Percentiles rank a stretch among this genome's conserved stretches.
These are phyloP conservation scores for Angomonas deanei DNA, from an alignment of 208 protist genomes.

Conservation along the genomic window DNA sequence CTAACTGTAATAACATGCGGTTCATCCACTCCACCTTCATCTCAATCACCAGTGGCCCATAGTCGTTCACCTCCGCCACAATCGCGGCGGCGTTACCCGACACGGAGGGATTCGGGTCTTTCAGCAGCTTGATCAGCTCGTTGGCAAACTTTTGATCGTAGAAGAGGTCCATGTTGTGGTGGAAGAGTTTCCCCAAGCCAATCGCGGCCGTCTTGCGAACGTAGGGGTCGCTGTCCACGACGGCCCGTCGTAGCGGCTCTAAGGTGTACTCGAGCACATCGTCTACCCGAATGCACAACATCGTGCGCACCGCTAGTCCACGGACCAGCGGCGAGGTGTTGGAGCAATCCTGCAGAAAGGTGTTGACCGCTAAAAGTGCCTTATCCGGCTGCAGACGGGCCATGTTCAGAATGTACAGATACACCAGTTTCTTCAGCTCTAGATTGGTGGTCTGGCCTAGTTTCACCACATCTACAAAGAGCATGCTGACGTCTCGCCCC, in stretches of 20 bases:
- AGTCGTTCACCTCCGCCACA: conserved; percentile 91
- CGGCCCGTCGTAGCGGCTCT: conserved; percentile 93
- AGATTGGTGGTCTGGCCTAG: conserved; percentile 97
- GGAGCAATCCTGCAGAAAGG: conserved; percentile 95
- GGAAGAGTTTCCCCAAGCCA: conserved; percentile 98
- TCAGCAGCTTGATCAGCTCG: conserved; percentile 89
- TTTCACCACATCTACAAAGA: conserved; percentile 97
- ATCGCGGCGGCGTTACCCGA: conserved; percentile 98
- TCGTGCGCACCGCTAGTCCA: conserved; percentile 98
- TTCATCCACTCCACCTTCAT: conserved; percentile 84
- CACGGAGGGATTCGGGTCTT: conserved; percentile 96
- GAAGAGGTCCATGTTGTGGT: conserved; percentile 95
- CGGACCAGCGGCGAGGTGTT: conserved; percentile 96
- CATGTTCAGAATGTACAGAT: conserved; percentile 99
- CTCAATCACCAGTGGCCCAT: conserved; percentile 25
- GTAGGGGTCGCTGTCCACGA: conserved; percentile 96
- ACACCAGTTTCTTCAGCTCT: conserved; percentile 99
- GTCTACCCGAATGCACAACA: conserved; percentile 99
- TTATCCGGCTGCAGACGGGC: conserved; percentile 98
- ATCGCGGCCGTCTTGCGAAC: conserved; percentile 99
- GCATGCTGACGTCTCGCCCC: conserved; percentile 96
- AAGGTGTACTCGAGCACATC: conserved; percentile 97
- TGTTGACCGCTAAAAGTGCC: conserved; percentile 98
- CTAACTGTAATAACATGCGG: conserved; percentile 94
- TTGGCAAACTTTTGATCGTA: conserved; percentile 91